These are phyloP conservation scores for Fusarium sp. DNA, from an alignment of 2,329 filamentous ascomycete genomes.

Conservation along the genomic window DNA sequence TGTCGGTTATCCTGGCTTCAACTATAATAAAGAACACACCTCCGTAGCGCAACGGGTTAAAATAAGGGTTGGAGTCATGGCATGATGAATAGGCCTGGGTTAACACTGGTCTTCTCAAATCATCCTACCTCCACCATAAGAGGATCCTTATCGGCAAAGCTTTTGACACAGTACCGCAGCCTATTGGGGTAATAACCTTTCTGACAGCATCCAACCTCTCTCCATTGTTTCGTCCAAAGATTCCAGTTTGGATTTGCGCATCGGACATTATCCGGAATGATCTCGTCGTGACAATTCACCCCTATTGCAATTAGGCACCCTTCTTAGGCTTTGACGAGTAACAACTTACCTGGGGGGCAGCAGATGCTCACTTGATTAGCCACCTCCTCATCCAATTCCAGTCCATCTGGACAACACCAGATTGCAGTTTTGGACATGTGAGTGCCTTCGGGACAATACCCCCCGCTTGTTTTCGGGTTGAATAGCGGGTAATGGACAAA, in stretches of 20 bases:
- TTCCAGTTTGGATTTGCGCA: constrained; percentile 20
- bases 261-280: constrained; percentile 16
- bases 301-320: constrained; percentile 9
- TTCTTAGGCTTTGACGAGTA: background rate
- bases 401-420: constrained; percentile 32
- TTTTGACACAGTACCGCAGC: constrained; percentile 12
- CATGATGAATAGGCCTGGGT: no score
- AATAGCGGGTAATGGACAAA: constrained; percentile 20
- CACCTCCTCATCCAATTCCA: constrained; percentile 12
- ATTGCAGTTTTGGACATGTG: background rate
- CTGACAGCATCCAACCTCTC: constrained; percentile 25
- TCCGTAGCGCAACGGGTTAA: no score
- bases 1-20: no score
- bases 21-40: no score
- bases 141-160: background rate
- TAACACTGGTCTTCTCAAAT: no score
- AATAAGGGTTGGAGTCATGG: no score
- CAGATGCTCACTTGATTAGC: constrained; percentile 17
- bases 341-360: constrained; percentile 25
- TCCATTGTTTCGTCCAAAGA: constrained; percentile 21
- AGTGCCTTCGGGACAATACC: constrained; percentile 8
- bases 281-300: constrained; percentile 7
- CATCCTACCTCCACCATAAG: background rate
- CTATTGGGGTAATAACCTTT: constrained; percentile 22
- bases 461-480: constrained; percentile 6